Evolutionary conservation across 768 basidiomycete genomes (phyloP).

Genomic region (Mycena belliarum): DNA sequence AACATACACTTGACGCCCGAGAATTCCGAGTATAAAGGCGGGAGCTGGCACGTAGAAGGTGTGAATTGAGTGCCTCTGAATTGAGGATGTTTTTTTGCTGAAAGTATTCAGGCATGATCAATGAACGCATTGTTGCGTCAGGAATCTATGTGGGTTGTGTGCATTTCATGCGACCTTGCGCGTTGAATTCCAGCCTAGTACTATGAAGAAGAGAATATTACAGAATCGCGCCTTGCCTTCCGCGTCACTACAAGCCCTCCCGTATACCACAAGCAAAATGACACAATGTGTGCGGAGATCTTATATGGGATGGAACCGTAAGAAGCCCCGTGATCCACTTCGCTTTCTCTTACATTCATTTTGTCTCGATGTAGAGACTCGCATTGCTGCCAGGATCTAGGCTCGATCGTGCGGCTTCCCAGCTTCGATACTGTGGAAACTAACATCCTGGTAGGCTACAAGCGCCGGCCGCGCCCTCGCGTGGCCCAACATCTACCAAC

Average conservation of each 20-base stretch:
- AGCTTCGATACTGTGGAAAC: too few species aligned
- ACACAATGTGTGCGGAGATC: neutral
- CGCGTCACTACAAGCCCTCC: neutral
- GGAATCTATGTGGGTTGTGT: neutral
- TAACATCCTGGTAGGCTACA: neutral
- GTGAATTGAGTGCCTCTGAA: too few species aligned
- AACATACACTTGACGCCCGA: constrained; percentile 35
- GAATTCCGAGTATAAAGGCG: constrained; percentile 28
- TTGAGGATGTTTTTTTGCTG: too few species aligned
- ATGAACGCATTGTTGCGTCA: neutral
- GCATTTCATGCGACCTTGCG: neutral
- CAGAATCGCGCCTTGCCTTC: neutral
- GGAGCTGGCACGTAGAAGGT: constrained; percentile 34
- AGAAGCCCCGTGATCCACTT: too few species aligned
- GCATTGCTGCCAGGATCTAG: neutral
- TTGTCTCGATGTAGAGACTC: too few species aligned
- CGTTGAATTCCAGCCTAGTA: neutral
- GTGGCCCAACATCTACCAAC: constrained; percentile 41
- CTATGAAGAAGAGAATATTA: neutral
- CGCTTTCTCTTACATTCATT: too few species aligned
- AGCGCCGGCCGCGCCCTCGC: constrained; percentile 30
- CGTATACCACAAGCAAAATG: neutral
- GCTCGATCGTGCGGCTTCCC: neutral
- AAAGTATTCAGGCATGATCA: neutral
- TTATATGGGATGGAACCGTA: neutral